Conservation (phyloP, 2,329 filamentous ascomycete genomes). For the Aspergillus ustus region DNA sequence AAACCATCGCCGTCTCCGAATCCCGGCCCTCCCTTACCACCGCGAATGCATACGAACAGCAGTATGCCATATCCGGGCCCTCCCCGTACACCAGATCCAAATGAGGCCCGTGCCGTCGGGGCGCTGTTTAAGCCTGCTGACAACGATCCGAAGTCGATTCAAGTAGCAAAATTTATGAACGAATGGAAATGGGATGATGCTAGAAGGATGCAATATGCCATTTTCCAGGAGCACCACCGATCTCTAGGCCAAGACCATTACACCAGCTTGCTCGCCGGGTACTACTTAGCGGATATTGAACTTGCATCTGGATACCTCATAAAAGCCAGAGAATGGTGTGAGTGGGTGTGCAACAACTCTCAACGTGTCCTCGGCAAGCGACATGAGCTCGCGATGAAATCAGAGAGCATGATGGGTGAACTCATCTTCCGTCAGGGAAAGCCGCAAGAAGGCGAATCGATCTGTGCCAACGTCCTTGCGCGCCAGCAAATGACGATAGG, state of each 20-base stretch:
- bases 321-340: slow-evolving; percentile 35
- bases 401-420: slow-evolving; percentile 36
- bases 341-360: slow-evolving; percentile 35
- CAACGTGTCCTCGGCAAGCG: slow-evolving; percentile 32
- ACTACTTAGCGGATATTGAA: slow-evolving; percentile 36
- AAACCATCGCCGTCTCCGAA: slow-evolving; percentile 24
- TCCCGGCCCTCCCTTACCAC: slow-evolving; percentile 31
- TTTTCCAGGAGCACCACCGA: slow-evolving; percentile 37
- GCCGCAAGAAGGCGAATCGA: slow-evolving; percentile 34
- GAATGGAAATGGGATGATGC: slow-evolving; percentile 35
- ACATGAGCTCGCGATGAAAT: slow-evolving; percentile 34
- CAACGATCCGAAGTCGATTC: slow-evolving; percentile 34
- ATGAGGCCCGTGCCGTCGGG: slow-evolving; percentile 24
- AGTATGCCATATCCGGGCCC: slow-evolving; percentile 30
- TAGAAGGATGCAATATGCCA: slow-evolving; percentile 32
- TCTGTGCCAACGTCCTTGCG: slow-evolving; percentile 37
- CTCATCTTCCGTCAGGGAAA: slow-evolving; percentile 31
- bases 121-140: slow-evolving; percentile 27
- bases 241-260: slow-evolving; percentile 35
- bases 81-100: slow-evolving; percentile 18
- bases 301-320: slow-evolving; percentile 28
- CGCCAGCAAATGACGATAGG: slow-evolving; percentile 39
- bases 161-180: slow-evolving; percentile 34
- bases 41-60: slow-evolving; percentile 35
- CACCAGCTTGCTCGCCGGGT: slow-evolving; percentile 33